Percentiles rank a stretch among this genome's conserved stretches.
Conservation (phyloP, 2,329 filamentous ascomycete genomes). For the Aureobasidium leucospermi region DNA sequence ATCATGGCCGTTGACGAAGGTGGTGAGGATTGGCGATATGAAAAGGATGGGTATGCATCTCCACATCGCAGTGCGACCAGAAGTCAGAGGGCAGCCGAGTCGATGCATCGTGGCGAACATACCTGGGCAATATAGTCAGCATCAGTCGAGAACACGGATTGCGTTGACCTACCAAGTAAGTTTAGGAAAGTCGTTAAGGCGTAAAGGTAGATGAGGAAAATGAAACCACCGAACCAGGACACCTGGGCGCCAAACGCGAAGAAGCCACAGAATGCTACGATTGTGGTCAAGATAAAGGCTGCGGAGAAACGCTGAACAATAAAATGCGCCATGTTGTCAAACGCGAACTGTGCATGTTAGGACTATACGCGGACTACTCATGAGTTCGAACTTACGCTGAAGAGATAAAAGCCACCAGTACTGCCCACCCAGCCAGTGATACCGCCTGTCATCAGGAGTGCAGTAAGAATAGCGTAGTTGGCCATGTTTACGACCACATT, state of each 20-base stretch:
- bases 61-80: constrained; percentile 51
- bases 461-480: constrained; percentile 16
- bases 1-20: constrained; percentile 46
- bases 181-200: constrained; percentile 53
- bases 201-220: constrained; percentile 55
- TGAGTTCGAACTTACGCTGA: constrained; percentile 17
- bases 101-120: constrained; percentile 18
- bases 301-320: constrained; percentile 16
- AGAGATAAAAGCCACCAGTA: constrained; percentile 52
- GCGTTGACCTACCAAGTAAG: constrained; percentile 30
- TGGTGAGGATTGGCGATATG: constrained; percentile 50
- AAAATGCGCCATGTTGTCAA: constrained; percentile 18
- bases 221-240: constrained; percentile 34
- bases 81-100: constrained; percentile 23
- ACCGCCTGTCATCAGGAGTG: constrained; percentile 50
- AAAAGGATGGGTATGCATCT: constrained; percentile 49
- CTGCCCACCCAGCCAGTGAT: constrained; percentile 58
- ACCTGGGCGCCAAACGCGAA: constrained; percentile 15
- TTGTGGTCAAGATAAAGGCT: constrained; percentile 14
- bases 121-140: neutral
- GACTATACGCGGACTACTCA: too few species aligned
- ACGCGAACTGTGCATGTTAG: constrained; percentile 13
- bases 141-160: too few species aligned
- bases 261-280: constrained; percentile 18
- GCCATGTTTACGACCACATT: constrained; percentile 10